These are phyloP conservation scores for Candida tibetensis DNA, from an alignment of 805 yeast species.

Conservation along the genomic window DNA sequence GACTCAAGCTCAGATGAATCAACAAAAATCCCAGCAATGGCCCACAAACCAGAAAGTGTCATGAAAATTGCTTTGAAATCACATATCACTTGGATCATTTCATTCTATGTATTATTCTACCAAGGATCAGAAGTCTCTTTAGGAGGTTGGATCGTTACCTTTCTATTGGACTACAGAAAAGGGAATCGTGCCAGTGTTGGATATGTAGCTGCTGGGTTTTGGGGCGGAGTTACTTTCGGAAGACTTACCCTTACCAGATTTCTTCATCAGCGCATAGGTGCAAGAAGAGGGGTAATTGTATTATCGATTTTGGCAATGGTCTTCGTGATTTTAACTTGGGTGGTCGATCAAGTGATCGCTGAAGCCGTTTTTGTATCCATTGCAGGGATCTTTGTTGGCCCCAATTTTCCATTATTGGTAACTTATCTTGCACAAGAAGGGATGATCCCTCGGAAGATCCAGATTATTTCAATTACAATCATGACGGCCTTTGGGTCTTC, in stretches of 20 bases:
- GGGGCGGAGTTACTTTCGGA: slow-evolving; percentile 71
- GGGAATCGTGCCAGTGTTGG: slow-evolving; percentile 50
- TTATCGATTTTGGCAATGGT: slow-evolving; percentile 32
- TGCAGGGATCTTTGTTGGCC: slow-evolving; percentile 64
- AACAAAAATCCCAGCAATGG: background rate
- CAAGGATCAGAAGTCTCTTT: slow-evolving; percentile 68
- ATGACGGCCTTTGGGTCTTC: slow-evolving; percentile 55
- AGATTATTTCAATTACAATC: slow-evolving; percentile 48
- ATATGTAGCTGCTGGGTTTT: slow-evolving; percentile 64
- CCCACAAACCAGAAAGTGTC: background rate
- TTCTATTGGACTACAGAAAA: slow-evolving; percentile 51
- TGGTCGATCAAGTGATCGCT: slow-evolving; percentile 39
- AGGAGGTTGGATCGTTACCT: slow-evolving; percentile 72
- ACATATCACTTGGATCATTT: slow-evolving; percentile 45
- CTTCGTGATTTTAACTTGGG: slow-evolving; percentile 47
- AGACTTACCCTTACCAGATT: slow-evolving; percentile 48
- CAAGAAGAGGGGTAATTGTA: slow-evolving; percentile 42
- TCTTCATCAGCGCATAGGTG: slow-evolving; percentile 40
- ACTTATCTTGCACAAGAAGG: slow-evolving; percentile 35
- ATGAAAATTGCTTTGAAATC: slow-evolving; percentile 39
- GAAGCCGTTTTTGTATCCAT: slow-evolving; percentile 48
- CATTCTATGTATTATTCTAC: slow-evolving; percentile 57
- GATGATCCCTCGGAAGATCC: slow-evolving; percentile 50
- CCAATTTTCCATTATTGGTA: slow-evolving; percentile 56
- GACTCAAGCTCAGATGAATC: too few relatives aligned